Percentiles rank a stretch among this genome's conserved stretches.
These are phyloP conservation scores for Dimargaris cristalligena DNA, from an alignment of 192 early-diverging fungal species.

Conservation along the genomic window DNA sequence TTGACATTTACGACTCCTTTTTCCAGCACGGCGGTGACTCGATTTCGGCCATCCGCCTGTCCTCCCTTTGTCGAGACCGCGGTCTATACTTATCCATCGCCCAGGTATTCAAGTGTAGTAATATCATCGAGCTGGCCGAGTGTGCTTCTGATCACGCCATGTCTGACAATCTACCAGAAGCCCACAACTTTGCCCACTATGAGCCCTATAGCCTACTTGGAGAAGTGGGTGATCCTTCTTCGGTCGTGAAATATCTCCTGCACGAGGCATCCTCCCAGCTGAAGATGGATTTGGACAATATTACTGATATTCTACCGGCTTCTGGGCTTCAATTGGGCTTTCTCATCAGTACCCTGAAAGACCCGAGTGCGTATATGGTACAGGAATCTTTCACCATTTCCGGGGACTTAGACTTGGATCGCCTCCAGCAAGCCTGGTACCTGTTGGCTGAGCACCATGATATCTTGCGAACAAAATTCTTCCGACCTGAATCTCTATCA, in stretches of 20 bases:
- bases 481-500: background rate
- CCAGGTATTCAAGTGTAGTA: background rate
- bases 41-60: constrained; percentile 10
- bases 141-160: background rate
- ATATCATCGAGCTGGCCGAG: background rate
- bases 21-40: constrained; percentile 21
- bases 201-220: background rate
- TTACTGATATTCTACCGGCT: background rate
- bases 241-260: background rate
- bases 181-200: background rate
- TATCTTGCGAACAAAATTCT: background rate
- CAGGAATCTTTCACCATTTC: background rate
- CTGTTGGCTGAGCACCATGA: background rate
- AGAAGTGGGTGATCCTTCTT: too few species aligned
- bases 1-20: constrained; percentile 2
- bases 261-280: background rate
- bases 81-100: background rate
- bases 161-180: background rate
- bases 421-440: background rate
- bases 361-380: background rate
- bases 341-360: background rate
- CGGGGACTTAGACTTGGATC: background rate
- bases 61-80: background rate
- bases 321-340: background rate
- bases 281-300: background rate